Percentiles rank a stretch among this genome's conserved stretches.
Conservation (phyloP, 805 yeast genomes). For the Candida yuanshanica region DNA sequence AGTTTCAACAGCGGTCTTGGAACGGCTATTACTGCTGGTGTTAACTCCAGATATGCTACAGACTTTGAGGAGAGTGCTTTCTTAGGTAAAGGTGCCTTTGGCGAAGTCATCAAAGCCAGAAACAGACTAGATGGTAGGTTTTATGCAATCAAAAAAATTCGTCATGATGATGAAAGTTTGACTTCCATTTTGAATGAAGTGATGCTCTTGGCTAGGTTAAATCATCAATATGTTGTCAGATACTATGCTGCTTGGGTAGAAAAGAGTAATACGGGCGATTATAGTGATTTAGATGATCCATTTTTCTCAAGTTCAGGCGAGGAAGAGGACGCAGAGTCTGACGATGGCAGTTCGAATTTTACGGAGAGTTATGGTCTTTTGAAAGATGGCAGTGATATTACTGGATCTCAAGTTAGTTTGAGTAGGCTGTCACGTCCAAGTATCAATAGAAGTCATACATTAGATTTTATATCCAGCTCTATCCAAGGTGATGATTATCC, state of each 20-base stretch:
- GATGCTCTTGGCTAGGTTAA: constrained; percentile 81
- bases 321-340: constrained; percentile 20
- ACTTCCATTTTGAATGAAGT: constrained; percentile 86
- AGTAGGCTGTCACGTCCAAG: constrained; percentile 20
- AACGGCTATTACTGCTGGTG: constrained; percentile 20
- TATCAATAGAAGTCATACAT: constrained; percentile 28
- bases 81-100: constrained; percentile 93
- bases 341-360: constrained; percentile 1
- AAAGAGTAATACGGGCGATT: constrained; percentile 39
- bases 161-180: constrained; percentile 73
- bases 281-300: constrained; percentile 27
- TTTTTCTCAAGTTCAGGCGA: constrained; percentile 23
- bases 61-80: constrained; percentile 94
- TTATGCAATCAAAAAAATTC: constrained; percentile 89
- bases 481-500: constrained; percentile 40
- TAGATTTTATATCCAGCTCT: constrained; percentile 69
- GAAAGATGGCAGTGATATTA: constrained; percentile 7
- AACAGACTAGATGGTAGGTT: constrained; percentile 90
- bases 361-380: constrained; percentile 1
- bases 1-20: constrained; percentile 35
- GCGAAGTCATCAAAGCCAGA: constrained; percentile 96
- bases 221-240: constrained; percentile 93
- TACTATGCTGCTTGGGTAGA: constrained; percentile 98
- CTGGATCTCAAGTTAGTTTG: constrained; percentile 5
- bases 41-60: constrained; percentile 68